phyloP scores from a whole-genome alignment of 148 eudicot genomes.

The Suaeda aralocaspica region DNA sequence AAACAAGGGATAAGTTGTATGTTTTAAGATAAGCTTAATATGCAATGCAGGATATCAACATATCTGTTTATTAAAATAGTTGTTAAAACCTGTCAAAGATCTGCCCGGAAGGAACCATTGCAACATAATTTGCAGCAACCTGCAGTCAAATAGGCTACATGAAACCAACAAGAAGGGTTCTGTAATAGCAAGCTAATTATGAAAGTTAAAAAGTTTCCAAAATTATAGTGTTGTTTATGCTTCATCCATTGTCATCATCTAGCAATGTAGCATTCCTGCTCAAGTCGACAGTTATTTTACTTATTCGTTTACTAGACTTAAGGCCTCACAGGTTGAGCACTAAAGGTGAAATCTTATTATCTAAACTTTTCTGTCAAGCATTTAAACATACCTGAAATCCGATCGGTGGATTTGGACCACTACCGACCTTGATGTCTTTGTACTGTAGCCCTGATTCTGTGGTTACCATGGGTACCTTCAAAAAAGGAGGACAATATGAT shows the following conservation, averaged over 20 bases:
- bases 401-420: conserved; percentile 90
- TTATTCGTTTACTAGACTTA: neutral
- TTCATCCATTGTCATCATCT: neutral
- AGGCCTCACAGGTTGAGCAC: neutral
- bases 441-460: conserved; percentile 96
- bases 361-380: neutral
- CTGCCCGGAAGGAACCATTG: conserved; percentile 98
- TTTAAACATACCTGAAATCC: conserved; percentile 79
- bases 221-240: neutral
- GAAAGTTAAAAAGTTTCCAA: no score
- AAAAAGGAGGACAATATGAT: neutral
- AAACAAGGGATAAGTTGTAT: neutral
- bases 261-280: neutral
- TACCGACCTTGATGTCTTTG: conserved; percentile 87
- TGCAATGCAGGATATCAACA: neutral
- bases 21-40: neutral
- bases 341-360: neutral
- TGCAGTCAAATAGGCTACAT: conserved; percentile 21
- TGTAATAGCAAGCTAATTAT: neutral
- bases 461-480: conserved; percentile 89
- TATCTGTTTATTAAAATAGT: neutral
- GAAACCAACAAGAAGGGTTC: neutral
- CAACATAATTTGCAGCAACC: conserved; percentile 99
- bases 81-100: conserved; percentile 80
- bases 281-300: neutral